Base-by-base conservation (phyloP, 2,329 filamentous ascomycete genomes). In the Elsinoe ampelina region DNA sequence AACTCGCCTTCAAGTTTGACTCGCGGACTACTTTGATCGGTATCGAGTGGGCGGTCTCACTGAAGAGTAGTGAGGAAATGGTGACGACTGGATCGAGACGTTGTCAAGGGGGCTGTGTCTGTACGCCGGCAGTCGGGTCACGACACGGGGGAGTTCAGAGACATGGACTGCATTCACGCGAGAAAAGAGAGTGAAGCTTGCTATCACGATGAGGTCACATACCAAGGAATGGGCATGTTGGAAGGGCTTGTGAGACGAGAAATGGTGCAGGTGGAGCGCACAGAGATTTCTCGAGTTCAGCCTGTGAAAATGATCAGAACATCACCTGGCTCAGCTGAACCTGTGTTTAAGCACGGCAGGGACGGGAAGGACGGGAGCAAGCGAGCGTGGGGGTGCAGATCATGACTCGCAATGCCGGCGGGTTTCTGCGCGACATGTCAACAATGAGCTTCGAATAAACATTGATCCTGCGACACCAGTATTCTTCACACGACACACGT, bases 1-100 rank as follows among this genome's bases (percentile, higher is more conserved):
- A 42, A 43, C 66, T 63, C 15, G 60, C 65, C 54, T 65, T 55
- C n/a, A 61, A 59, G 58, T 70, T 71, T 26, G 64, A 63, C 45
- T 63, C 62, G 57, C 67, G 66, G 13, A 70, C 56, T n/a, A 61
- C 59, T 19, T 67, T 63, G 55, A 67, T 34, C 19, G 54, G 55
- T 20, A 62, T 60, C 57, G 60, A 61, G 19, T 58, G 58, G 19
- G 35, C n/a, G 32, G 55, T 58, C 32, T 54, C 59, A 13, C 59
- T 58, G 35, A 60, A 61, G 17, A 61, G 54, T 41, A 61, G 48
- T 13, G 60, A 61, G 26, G 58, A 52, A 51, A 59, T 59, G 26
- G 20, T 57, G 54, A 56, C 32, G 26, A 34, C 20, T 50, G 13
- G 26, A n/a, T 38, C 17, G 19, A 11, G n/a, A 15, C 3, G 38